These are phyloP conservation scores for Sphaerulina musiva DNA, from an alignment of 2,329 filamentous ascomycete genomes.

Conservation along the genomic window DNA sequence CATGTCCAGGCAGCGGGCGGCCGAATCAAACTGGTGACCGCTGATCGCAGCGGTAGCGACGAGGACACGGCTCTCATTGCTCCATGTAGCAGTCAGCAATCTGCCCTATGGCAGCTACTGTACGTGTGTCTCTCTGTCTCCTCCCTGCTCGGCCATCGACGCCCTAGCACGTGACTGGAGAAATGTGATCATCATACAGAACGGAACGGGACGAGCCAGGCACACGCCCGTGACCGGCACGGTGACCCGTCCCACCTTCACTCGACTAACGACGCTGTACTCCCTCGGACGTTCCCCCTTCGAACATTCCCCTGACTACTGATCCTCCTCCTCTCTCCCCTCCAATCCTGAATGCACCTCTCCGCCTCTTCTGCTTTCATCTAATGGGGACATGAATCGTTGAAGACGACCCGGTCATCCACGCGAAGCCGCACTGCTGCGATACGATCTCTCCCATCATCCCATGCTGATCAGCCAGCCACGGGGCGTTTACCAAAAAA, in stretches of 20 bases:
- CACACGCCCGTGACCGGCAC: too few relatives aligned
- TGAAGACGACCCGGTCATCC: not conserved
- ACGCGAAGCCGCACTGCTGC: not conserved
- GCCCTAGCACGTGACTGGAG: not conserved
- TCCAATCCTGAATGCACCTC: not conserved
- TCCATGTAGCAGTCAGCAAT: constrained; percentile 12
- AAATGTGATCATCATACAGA: too few relatives aligned
- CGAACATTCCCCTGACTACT: not conserved
- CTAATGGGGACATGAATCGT: not conserved
- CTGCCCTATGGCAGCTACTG: constrained; percentile 7
- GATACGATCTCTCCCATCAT: too few relatives aligned
- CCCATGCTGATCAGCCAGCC: too few relatives aligned
- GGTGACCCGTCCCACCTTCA: too few relatives aligned
- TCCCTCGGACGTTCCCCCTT: not conserved
- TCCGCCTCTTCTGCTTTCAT: not conserved
- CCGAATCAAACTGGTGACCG: constrained; percentile 5
- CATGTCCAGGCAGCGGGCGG: constrained; percentile 19
- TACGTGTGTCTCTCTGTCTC: not conserved
- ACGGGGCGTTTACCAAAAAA: too few relatives aligned
- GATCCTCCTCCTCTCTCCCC: not conserved
- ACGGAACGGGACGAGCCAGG: too few relatives aligned
- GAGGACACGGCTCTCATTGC: constrained; percentile 23
- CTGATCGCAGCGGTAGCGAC: constrained; percentile 16
- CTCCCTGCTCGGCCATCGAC: not conserved
- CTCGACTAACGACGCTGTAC: too few relatives aligned